Evolutionary conservation across 2,329 filamentous ascomycete genomes (phyloP).

Genomic region (Colletotrichum destructivum): DNA sequence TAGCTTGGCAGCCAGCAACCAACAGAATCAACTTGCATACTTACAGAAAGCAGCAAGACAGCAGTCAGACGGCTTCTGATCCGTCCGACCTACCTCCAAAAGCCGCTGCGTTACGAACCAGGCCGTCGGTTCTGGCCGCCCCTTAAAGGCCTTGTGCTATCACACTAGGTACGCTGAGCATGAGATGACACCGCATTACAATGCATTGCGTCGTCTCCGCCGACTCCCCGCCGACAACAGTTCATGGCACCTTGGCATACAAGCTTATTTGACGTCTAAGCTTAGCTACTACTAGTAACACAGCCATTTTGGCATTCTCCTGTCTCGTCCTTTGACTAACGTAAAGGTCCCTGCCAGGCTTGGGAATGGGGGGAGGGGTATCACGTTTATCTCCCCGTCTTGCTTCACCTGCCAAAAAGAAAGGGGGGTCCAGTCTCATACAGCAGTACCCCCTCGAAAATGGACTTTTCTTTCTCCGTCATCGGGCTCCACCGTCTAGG

Average conservation of each 20-base stretch:
- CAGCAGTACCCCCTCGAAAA: not conserved
- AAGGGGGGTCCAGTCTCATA: no score
- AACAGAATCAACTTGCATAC: no score
- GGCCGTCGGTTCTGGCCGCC: not conserved
- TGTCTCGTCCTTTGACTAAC: not conserved
- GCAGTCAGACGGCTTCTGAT: no score
- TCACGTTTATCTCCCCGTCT: not conserved
- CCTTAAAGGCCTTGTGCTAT: not conserved
- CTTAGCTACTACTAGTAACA: not conserved
- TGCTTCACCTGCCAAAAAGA: not conserved
- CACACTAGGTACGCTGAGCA: not conserved
- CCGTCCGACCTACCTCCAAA: no score
- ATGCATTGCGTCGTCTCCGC: slow-evolving; percentile 4
- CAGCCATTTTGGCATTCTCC: not conserved
- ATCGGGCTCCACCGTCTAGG: not conserved
- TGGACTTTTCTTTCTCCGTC: not conserved
- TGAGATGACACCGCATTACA: not conserved
- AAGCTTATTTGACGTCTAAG: slow-evolving; percentile 22
- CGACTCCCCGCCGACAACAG: not conserved
- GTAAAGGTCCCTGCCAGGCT: no score
- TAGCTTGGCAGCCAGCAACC: no score
- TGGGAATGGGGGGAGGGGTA: no score
- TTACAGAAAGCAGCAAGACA: no score
- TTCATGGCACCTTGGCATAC: not conserved
- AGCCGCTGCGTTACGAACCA: slow-evolving; percentile 10